phyloP scores from a whole-genome alignment of 352 stramenopile species.

The Globisporangium echinulatum region DNA sequence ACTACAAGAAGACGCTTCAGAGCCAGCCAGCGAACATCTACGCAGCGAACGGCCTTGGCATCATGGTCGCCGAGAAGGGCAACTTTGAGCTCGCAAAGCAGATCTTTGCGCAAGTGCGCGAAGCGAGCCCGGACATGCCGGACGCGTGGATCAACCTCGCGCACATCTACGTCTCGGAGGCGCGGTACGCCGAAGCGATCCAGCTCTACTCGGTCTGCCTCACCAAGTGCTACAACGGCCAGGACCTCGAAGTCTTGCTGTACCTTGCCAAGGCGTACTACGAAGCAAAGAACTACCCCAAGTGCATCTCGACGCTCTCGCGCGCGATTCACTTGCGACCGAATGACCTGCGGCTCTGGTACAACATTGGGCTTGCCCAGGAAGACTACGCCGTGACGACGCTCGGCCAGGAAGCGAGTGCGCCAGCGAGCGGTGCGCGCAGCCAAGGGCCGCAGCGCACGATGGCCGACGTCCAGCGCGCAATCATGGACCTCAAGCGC shows the following conservation, averaged over 20 bases:
- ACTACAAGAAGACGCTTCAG: conserved; percentile 94
- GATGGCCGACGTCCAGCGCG: conserved; percentile 85
- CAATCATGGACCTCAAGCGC: conserved; percentile 79
- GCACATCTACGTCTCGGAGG: conserved; percentile 95
- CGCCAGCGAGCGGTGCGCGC: conserved; percentile 20
- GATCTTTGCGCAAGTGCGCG: conserved; percentile 94
- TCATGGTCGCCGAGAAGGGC: conserved; percentile 96
- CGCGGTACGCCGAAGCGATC: conserved; percentile 94
- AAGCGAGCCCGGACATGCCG: conserved; percentile 93
- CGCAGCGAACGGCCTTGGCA: conserved; percentile 95
- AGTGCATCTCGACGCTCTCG: conserved; percentile 80
- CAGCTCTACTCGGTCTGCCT: conserved; percentile 93
- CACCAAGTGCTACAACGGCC: conserved; percentile 86
- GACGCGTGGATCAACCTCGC: conserved; percentile 96
- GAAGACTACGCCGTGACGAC: conserved; percentile 86
- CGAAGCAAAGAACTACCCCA: conserved; percentile 85
- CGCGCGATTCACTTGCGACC: conserved; percentile 73
- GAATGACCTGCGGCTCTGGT: conserved; percentile 77
- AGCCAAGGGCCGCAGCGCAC: conserved; percentile 57
- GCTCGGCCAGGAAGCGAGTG: conserved; percentile 59
- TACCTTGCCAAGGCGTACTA: conserved; percentile 88
- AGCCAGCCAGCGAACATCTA: conserved; percentile 94
- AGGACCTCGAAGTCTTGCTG: conserved; percentile 71
- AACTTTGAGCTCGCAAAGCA: conserved; percentile 95
- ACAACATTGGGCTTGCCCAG: conserved; percentile 81